A percentile compares a stretch with the other conserved stretches of the same genome.
These are phyloP conservation scores for Bjerkandera adusta DNA, from an alignment of 1,284 basidiomycete species.

Conservation along the genomic window DNA sequence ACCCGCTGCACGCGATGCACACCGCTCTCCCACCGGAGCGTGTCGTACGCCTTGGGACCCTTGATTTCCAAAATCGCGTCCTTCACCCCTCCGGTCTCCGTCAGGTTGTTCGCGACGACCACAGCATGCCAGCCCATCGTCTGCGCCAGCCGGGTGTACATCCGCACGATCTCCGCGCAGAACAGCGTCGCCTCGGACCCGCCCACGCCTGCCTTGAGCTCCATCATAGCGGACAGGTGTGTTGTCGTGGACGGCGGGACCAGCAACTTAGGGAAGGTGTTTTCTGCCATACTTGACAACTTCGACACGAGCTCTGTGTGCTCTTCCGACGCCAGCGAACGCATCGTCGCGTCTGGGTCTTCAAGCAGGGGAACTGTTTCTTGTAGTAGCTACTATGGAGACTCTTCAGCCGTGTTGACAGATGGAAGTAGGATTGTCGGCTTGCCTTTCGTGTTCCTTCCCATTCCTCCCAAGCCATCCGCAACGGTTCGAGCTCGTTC, in stretches of 20 bases:
- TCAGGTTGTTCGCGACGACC: slow-evolving; percentile 51
- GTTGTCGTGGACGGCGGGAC: slow-evolving; percentile 68
- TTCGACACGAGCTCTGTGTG: slow-evolving; percentile 47
- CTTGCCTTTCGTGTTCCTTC: slow-evolving; percentile 40
- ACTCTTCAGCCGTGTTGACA: slow-evolving; percentile 8
- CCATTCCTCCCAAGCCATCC: slow-evolving; percentile 51
- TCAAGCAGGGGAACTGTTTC: slow-evolving; percentile 63
- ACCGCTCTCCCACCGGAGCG: slow-evolving; percentile 87
- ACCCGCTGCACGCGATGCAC: slow-evolving; percentile 96
- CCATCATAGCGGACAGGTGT: slow-evolving; percentile 77
- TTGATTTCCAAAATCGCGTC: slow-evolving; percentile 86
- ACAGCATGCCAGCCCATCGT: slow-evolving; percentile 50
- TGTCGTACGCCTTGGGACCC: slow-evolving; percentile 78
- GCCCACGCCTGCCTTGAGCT: slow-evolving; percentile 92
- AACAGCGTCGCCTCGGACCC: slow-evolving; percentile 90
- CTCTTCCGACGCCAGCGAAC: slow-evolving; percentile 76
- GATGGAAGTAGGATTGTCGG: slow-evolving; percentile 3
- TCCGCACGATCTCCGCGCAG: slow-evolving; percentile 73
- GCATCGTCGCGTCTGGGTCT: slow-evolving; percentile 79
- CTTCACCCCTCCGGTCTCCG: slow-evolving; percentile 67
- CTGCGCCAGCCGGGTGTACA: slow-evolving; percentile 79
- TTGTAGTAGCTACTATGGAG: slow-evolving; percentile 54
- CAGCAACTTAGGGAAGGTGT: slow-evolving; percentile 68
- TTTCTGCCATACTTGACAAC: slow-evolving; percentile 48
- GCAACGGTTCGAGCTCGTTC: slow-evolving; percentile 52